Evolutionary conservation across 345 rosid genomes (phyloP), one percentile per base, ranked within the genome.

Genomic region (Citrus maxima): DNA sequence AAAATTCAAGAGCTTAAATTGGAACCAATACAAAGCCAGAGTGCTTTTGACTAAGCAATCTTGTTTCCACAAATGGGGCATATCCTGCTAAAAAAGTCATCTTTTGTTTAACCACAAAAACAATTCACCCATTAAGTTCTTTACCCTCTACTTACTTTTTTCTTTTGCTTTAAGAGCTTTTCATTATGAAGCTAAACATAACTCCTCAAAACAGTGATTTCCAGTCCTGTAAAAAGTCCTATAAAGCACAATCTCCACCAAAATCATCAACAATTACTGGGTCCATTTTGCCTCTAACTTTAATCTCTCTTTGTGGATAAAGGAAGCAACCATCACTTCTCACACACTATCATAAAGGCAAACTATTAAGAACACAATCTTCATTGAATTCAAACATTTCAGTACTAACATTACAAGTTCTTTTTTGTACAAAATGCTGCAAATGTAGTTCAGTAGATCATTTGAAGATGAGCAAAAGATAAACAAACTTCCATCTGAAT

Each of bases 91-190:
- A 70, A 55, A 88, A 88, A 83, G 89, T 69, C 64, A 30, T 82
- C 84, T 83, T 86, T 88, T 85, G 80, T 78, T 78, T 68, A 80
- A 66, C 80, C 63, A 73, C 82, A 5, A 42, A 74, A 54, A 74
- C 27, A 54, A 21, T 21, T 51, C 75, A 73, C 73, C 68, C 65
- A 78, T 67, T 24, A 46, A 63, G 35, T 78, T 78, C 86, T 84
- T 85, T 83, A 79, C 80, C 78, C 90, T 82, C 78, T 25, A 66
- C 73, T 37, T 7, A 70, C 75, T 80, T 72, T 73, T 83, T 72
- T 77, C 79, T 82, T 83, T 85, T 80, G 76, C 84, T 84, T 85
- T 79, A 81, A 56, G 80, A 75, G 67, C 81, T 77, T 86, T 85
- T 72, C 83, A 82, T 84, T 76, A 86, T 64, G 86, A 84, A 80